Evolutionary conservation across 192 early-diverging fungal genomes (phyloP).

Genomic region (Obelidium mucronatum): DNA sequence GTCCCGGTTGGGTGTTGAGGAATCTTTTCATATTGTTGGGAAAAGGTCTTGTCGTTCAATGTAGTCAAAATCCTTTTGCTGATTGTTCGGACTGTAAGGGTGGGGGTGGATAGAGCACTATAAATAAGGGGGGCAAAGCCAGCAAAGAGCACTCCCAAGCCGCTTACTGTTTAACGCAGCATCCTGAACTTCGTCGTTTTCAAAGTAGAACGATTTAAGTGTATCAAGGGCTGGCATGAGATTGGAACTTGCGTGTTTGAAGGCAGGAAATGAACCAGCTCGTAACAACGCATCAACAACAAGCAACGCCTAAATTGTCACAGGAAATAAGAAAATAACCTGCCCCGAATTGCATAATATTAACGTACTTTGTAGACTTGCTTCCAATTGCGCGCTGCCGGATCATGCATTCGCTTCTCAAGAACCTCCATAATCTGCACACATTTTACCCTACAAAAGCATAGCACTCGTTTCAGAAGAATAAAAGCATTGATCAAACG

Average conservation of each 20-base stretch:
- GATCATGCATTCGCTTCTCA: conserved; percentile 12
- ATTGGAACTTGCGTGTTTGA: not conserved
- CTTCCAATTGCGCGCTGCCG: conserved; percentile 9
- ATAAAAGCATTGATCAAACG: not conserved
- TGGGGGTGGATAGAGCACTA: not conserved
- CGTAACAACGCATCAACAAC: conserved; percentile 16
- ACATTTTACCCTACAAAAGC: conserved; percentile 23
- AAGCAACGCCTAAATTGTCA: conserved; percentile 15
- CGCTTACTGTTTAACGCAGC: conserved; percentile 22
- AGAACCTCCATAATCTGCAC: conserved; percentile 15
- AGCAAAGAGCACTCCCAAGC: too few relatives aligned
- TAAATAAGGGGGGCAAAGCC: not conserved
- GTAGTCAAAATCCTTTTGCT: conserved; percentile 4
- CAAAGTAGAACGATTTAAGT: conserved; percentile 18
- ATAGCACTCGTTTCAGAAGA: not conserved
- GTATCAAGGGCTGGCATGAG: not conserved
- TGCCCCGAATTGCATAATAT: not conserved
- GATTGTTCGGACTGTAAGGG: conserved; percentile 5
- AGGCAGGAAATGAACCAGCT: not conserved
- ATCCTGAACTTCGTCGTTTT: conserved; percentile 29
- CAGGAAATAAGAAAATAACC: not conserved
- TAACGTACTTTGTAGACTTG: conserved; percentile 22
- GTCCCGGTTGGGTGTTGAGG: not conserved
- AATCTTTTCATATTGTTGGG: not conserved
- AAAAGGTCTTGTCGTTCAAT: not conserved